phyloP scores from a whole-genome alignment of 139 green algal genomes.

The Helicosporidium sp. region DNA sequence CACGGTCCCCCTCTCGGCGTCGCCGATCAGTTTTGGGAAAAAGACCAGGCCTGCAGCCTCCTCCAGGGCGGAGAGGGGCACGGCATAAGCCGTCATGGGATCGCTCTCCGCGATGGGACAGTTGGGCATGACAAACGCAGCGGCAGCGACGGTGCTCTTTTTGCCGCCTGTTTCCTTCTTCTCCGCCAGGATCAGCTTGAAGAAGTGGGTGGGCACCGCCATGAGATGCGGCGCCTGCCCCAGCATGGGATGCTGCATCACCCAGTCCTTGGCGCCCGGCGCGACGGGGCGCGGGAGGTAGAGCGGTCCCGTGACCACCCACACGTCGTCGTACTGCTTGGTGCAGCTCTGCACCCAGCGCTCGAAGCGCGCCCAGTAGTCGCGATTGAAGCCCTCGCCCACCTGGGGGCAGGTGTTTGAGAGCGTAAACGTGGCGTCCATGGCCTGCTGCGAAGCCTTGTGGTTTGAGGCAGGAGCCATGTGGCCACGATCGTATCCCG shows the following conservation, averaged over 20 bases:
- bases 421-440: conserved; percentile 75
- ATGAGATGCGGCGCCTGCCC: conserved; percentile 50
- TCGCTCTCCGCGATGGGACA: conserved; percentile 36
- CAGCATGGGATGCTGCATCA: conserved; percentile 50
- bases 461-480: conserved; percentile 70
- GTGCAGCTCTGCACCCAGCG: conserved; percentile 50
- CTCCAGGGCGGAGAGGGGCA: conserved; percentile 55
- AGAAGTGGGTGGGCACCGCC: conserved; percentile 82
- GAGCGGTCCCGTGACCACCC: conserved; percentile 64
- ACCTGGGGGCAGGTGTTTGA: conserved; percentile 53
- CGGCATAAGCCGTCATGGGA: conserved; percentile 49
- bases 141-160: conserved; percentile 24
- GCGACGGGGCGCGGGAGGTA: conserved; percentile 32
- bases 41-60: conserved; percentile 37
- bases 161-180: too few relatives aligned
- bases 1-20: conserved; percentile 19
- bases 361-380: conserved; percentile 92
- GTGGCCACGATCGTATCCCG: conserved; percentile 79
- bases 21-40: conserved; percentile 37
- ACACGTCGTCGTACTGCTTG: conserved; percentile 37
- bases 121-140: conserved; percentile 73
- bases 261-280: conserved; percentile 17
- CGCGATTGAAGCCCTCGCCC: conserved; percentile 72
- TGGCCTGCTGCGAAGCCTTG: conserved; percentile 47
- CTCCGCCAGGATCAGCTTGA: conserved; percentile 44